Evolutionary conservation across 805 yeast species (phyloP).

Genomic region (Candida peoriensis): DNA sequence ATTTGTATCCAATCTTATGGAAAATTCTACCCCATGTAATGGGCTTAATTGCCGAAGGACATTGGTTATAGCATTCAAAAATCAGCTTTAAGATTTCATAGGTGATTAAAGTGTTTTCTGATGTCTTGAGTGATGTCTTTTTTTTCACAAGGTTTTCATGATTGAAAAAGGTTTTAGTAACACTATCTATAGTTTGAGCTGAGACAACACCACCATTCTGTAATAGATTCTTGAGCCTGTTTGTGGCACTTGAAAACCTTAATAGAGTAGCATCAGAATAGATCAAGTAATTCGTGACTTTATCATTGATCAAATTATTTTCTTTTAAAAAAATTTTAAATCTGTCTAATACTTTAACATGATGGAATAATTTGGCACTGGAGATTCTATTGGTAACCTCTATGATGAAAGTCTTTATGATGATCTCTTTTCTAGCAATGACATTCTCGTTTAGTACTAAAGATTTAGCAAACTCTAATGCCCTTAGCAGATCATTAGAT

Average conservation of each 20-base stretch:
- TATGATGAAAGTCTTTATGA: conserved; percentile 4
- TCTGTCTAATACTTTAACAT: conserved; percentile 6
- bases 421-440: neutral
- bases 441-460: neutral
- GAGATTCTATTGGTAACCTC: conserved; percentile 3
- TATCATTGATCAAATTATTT: conserved; percentile 5
- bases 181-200: conserved; percentile 8
- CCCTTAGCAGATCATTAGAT: conserved; percentile 3
- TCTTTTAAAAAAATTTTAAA: conserved; percentile 10
- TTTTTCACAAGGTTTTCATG: conserved; percentile 4
- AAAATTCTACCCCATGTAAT: conserved; percentile 17
- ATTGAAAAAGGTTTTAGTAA: conserved; percentile 5
- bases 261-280: conserved; percentile 11
- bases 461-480: conserved; percentile 3
- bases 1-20: conserved; percentile 6
- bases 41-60: conserved; percentile 1
- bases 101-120: conserved; percentile 2
- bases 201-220: conserved; percentile 3
- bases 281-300: conserved; percentile 12
- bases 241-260: conserved; percentile 8
- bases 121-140: no score
- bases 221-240: conserved; percentile 7
- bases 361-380: conserved; percentile 3
- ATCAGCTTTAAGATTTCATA: conserved; percentile 7
- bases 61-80: conserved; percentile 4